phyloP scores from a whole-genome alignment of 2,329 filamentous ascomycete genomes.

The Aspergillus pseudoviridinutans region DNA sequence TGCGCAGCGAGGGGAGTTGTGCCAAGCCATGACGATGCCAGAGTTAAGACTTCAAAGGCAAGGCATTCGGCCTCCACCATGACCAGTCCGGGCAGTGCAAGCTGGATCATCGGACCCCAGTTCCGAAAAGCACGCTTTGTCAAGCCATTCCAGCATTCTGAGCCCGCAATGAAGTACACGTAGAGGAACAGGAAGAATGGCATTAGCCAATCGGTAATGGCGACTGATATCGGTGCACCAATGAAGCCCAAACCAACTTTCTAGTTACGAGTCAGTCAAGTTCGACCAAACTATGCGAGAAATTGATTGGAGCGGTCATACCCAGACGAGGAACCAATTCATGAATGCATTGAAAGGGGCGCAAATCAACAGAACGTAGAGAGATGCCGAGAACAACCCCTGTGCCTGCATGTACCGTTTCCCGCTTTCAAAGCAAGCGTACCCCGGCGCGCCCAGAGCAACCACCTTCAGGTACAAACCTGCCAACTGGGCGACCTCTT shows the following conservation, averaged over 20 bases:
- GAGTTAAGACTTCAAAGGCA: slow-evolving; percentile 84
- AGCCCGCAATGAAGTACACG: slow-evolving; percentile 66
- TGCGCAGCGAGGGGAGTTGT: slow-evolving; percentile 81
- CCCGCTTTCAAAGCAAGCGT: slow-evolving; percentile 69
- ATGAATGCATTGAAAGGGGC: slow-evolving; percentile 76
- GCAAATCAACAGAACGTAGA: slow-evolving; percentile 77
- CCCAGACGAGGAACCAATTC: slow-evolving; percentile 79
- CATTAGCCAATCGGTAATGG: slow-evolving; percentile 70
- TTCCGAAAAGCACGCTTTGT: slow-evolving; percentile 66
- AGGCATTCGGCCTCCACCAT: slow-evolving; percentile 95
- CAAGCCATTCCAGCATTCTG: slow-evolving; percentile 78
- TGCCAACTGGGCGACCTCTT: slow-evolving; percentile 65
- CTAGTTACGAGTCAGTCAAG: slow-evolving; percentile 17
- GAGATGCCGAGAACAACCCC: slow-evolving; percentile 75
- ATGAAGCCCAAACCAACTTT: slow-evolving; percentile 64
- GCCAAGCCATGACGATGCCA: slow-evolving; percentile 76
- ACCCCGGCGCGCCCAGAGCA: slow-evolving; percentile 68
- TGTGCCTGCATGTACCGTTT: slow-evolving; percentile 90
- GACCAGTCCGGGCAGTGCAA: slow-evolving; percentile 82
- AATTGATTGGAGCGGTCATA: slow-evolving; percentile 27
- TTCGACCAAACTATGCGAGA: not conserved
- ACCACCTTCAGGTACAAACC: slow-evolving; percentile 70
- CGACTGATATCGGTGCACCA: slow-evolving; percentile 74
- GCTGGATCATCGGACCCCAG: slow-evolving; percentile 79
- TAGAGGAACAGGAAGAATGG: slow-evolving; percentile 70